A percentile compares a stretch with the other conserved stretches of the same genome.
phyloP scores from a whole-genome alignment of 2,329 filamentous ascomycete species.

The Penicillium expansum region DNA sequence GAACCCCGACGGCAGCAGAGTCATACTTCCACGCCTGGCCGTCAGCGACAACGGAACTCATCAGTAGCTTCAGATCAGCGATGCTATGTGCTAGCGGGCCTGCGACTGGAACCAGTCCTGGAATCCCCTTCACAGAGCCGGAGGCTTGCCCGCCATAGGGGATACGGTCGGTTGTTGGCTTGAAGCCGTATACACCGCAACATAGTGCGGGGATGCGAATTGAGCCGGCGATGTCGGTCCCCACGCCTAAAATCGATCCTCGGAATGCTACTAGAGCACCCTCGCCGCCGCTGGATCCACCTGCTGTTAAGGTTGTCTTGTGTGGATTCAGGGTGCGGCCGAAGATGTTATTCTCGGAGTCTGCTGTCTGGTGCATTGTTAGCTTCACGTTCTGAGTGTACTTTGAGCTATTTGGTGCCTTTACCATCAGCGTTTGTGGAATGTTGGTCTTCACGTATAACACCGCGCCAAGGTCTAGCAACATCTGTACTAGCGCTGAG shows the following conservation, averaged over 20 bases:
- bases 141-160: conserved; percentile 30
- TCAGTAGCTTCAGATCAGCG: conserved; percentile 25
- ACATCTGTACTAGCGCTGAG: conserved; percentile 24
- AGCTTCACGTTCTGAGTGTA: background rate
- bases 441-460: conserved; percentile 37
- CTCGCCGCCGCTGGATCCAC: conserved; percentile 36
- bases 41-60: conserved; percentile 41
- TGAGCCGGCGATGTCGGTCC: conserved; percentile 39
- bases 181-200: conserved; percentile 38
- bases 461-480: conserved; percentile 29
- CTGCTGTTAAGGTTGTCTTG: conserved; percentile 27
- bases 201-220: conserved; percentile 39
- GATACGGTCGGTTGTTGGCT: conserved; percentile 33
- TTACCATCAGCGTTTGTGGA: conserved; percentile 35
- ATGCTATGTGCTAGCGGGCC: conserved; percentile 24
- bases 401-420: background rate
- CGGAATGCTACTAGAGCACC: conserved; percentile 37
- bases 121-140: conserved; percentile 18
- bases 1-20: conserved; percentile 39
- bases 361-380: conserved; percentile 18
- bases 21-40: conserved; percentile 49
- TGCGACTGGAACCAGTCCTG: conserved; percentile 17
- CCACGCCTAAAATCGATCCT: conserved; percentile 37
- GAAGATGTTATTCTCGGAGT: conserved; percentile 32
- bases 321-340: conserved; percentile 31